Evolutionary conservation across 2,329 filamentous ascomycete genomes (phyloP).

Genomic region (Phaeophleospora eucalypticola): DNA sequence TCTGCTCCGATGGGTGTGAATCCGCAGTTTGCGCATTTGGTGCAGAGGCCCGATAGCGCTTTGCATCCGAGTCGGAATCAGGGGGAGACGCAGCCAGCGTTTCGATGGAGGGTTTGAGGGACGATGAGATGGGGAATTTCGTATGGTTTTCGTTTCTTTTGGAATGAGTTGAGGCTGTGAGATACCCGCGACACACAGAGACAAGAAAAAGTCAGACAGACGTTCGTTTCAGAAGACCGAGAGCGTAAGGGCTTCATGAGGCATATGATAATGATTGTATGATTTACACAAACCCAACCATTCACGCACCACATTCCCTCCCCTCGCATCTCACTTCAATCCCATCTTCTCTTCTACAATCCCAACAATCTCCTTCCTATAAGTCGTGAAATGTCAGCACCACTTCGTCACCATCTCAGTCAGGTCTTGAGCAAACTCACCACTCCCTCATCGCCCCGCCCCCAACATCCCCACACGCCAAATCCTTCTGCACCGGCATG

Average conservation of each 20-base stretch:
- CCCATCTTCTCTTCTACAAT: conserved; percentile 51
- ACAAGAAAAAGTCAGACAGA: not conserved
- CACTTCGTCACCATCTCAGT: no score
- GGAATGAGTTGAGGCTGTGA: not conserved
- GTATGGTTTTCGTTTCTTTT: conserved; percentile 3
- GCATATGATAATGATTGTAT: not conserved
- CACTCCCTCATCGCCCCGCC: conserved; percentile 80
- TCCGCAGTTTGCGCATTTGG: conserved; percentile 51
- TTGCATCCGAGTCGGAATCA: conserved; percentile 47
- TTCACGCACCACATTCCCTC: not conserved
- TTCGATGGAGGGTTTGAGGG: conserved; percentile 27
- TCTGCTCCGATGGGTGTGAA: conserved; percentile 53
- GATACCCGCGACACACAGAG: not conserved
- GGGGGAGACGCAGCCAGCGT: conserved; percentile 31
- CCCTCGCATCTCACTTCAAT: conserved; percentile 7
- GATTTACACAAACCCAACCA: not conserved
- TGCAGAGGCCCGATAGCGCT: conserved; percentile 51
- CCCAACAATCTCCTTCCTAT: conserved; percentile 61
- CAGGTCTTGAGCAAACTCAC: conserved; percentile 36
- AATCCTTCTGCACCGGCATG: conserved; percentile 65
- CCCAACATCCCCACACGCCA: conserved; percentile 83
- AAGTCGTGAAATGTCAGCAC: no score
- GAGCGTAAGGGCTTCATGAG: no score
- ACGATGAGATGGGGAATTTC: no score
- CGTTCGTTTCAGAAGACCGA: no score